Base-by-base conservation (phyloP, 192 early-diverging fungal species). In the Geosiphon pyriformis region DNA sequence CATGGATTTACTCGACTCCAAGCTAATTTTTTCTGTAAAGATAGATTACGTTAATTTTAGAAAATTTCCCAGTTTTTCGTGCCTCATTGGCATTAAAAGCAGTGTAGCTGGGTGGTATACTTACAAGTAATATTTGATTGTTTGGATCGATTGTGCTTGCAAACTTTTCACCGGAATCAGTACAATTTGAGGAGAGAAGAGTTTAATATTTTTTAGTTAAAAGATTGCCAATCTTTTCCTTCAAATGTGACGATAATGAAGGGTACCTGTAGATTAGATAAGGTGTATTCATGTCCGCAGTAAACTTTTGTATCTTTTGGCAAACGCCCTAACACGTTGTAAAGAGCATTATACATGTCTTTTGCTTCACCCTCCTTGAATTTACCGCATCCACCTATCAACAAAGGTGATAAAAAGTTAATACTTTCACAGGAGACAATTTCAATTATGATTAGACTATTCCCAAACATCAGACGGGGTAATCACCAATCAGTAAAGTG, bases 101-200 rank as follows among this genome's bases (percentile, higher is more conserved):
- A n/a, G n/a, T n/a, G n/a, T n/a, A n/a, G n/a, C n/a, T n/a, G n/a
- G n/a, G n/a, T n/a, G n/a, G 30, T 47, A 8, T 72, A 34, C 57
- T 74, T 74, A 47, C 74, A 65, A 10, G 65, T 33, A n/a, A 72
- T 65, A 74, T 67, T 22, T 74, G 55, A 73, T 98, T 96, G 27
- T 83, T 64, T 0, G 87, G 87, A 26, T 96, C 93, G 4, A 98
- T 79, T 7, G 78, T 76, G 11, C 72, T 70, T 0, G 94, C 94
- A 80, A 96, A 96, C 69, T 82, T n/a, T n/a, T n/a, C n/a, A n/a
- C n/a, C n/a, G n/a, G n/a, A n/a, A n/a, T n/a, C n/a, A n/a, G n/a
- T n/a, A n/a, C n/a, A n/a, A n/a, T n/a, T n/a, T n/a, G n/a, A n/a
- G n/a, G n/a, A n/a, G n/a, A n/a, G n/a, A n/a, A n/a, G n/a, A n/a